phyloP scores from a whole-genome alignment of 2,329 filamentous ascomycete genomes.

The Nemania abortiva region DNA sequence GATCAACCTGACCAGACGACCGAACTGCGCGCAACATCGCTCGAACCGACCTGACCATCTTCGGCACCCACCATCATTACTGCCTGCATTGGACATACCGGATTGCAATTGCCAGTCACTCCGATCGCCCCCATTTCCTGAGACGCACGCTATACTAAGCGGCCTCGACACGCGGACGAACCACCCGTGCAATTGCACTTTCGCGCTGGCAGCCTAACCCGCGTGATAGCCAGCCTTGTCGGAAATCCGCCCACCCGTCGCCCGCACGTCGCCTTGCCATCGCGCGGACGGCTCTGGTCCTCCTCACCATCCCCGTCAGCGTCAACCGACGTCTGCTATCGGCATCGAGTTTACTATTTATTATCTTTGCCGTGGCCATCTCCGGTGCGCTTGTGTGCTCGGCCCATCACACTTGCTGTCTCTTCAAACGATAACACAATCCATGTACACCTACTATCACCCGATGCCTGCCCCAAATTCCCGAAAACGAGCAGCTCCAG shows the following conservation, averaged over 20 bases:
- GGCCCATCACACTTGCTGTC: constrained; percentile 11
- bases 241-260: constrained; percentile 39
- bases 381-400: constrained; percentile 5
- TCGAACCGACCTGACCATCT: constrained; percentile 28
- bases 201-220: constrained; percentile 41
- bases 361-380: not conserved
- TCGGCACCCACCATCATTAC: not conserved
- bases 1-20: constrained; percentile 44
- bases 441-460: constrained; percentile 49
- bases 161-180: constrained; percentile 33
- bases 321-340: not conserved
- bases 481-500: constrained; percentile 52
- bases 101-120: constrained; percentile 17
- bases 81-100: constrained; percentile 30
- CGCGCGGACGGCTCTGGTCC: constrained; percentile 18
- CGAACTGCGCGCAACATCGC: constrained; percentile 39
- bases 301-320: not conserved
- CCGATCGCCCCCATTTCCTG: constrained; percentile 23
- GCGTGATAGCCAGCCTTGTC: constrained; percentile 41
- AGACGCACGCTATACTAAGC: constrained; percentile 23
- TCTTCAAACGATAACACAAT: constrained; percentile 32
- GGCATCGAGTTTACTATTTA: constrained; percentile 8
- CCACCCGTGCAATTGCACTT: constrained; percentile 25
- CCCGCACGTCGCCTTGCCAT: constrained; percentile 33
- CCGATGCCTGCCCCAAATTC: constrained; percentile 52